phyloP scores from a whole-genome alignment of 169 alveolate species.

The Ophryocystis elektroscirrha region DNA sequence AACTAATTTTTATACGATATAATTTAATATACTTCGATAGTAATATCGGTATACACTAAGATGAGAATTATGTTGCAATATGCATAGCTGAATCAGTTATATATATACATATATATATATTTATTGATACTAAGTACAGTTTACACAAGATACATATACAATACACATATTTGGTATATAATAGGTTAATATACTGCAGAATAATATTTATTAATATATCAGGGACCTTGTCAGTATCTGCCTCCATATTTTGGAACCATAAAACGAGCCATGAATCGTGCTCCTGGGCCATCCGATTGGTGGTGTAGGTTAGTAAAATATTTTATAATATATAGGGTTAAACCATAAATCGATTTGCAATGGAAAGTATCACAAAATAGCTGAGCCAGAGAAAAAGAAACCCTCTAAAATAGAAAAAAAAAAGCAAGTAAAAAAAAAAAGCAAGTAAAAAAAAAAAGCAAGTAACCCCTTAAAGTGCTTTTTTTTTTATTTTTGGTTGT shows the following conservation, averaged over 20 bases:
- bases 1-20: not conserved
- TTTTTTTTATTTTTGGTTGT: no score
- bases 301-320: no score
- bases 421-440: constrained; percentile 7
- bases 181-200: not conserved
- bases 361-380: not conserved
- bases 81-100: no score
- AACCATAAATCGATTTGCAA: no score
- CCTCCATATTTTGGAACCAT: constrained; percentile 74
- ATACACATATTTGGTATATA: not conserved
- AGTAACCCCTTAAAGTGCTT: no score
- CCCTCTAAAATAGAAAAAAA: not conserved
- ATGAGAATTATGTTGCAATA: no score
- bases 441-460: not conserved
- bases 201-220: not conserved
- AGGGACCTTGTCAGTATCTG: constrained; percentile 60
- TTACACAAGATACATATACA: no score
- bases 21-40: not conserved
- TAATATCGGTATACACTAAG: no score
- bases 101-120: no score
- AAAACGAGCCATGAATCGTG: constrained; percentile 58
- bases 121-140: no score
- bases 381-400: not conserved
- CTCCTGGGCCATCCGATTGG: no score
- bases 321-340: no score